A percentile compares a stretch with the other conserved stretches of the same genome.
Conservation (phyloP, 140 eudicot species). For the Erigeron philadelphicus region DNA sequence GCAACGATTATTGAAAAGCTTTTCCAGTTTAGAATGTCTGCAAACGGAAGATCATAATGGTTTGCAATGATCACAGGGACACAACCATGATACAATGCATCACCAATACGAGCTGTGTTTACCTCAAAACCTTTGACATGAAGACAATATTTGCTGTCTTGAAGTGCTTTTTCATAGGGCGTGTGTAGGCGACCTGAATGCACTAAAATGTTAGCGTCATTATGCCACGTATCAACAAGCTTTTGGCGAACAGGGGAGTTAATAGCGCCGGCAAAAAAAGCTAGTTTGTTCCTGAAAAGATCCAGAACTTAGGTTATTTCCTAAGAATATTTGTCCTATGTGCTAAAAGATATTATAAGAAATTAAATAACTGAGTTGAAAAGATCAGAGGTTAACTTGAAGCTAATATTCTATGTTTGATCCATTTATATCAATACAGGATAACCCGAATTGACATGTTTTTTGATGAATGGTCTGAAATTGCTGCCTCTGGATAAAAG, state of each 20-base stretch:
- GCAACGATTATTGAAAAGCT: conserved; percentile 67
- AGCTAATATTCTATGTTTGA: no score
- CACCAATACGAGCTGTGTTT: conserved; percentile 88
- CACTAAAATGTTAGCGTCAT: conserved; percentile 47
- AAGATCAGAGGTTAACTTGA: no score
- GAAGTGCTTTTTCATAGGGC: conserved; percentile 55
- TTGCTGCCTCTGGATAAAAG: no score
- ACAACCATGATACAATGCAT: conserved; percentile 74
- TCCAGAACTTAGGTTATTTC: neutral
- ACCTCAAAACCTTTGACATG: conserved; percentile 90
- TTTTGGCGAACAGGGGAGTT: conserved; percentile 80
- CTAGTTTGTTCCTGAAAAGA: conserved; percentile 60
- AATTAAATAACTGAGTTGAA: neutral
- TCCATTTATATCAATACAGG: no score
- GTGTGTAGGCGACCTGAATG: conserved; percentile 50
- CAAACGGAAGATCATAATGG: conserved; percentile 82
- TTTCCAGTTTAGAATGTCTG: conserved; percentile 72
- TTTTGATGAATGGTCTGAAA: no score
- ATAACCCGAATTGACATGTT: no score
- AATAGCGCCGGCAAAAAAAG: conserved; percentile 76
- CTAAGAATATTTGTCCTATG: neutral
- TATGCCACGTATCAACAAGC: conserved; percentile 56
- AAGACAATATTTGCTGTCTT: conserved; percentile 69
- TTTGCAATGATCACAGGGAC: conserved; percentile 83
- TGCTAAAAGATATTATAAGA: neutral